phyloP scores from a whole-genome alignment of 305 asterid genomes.

The Fraxinus sp. region DNA sequence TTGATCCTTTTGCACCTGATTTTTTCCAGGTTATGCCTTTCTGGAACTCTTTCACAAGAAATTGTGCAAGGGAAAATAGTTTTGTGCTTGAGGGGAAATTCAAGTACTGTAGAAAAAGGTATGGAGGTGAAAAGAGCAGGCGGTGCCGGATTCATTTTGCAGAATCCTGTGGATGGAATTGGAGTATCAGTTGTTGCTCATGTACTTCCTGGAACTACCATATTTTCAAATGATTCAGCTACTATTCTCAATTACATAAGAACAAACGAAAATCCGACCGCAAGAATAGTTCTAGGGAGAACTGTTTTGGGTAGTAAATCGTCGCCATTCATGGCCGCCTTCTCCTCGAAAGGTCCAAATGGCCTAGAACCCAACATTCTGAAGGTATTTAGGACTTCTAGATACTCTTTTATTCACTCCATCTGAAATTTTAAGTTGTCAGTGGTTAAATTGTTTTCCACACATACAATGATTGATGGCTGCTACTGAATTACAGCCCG shows the following conservation, averaged over 20 bases:
- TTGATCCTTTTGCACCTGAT: background rate
- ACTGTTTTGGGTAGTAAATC: conserved; percentile 28
- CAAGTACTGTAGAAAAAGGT: conserved; percentile 1
- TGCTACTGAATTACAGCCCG: conserved; percentile 30
- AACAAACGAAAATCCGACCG: conserved; percentile 26
- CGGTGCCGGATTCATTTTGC: conserved; percentile 35
- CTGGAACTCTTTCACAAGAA: conserved; percentile 11
- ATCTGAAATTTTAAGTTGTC: background rate
- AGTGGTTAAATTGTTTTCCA: too few species aligned
- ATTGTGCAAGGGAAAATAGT: conserved; percentile 24
- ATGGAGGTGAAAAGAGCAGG: conserved; percentile 37
- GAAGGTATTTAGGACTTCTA: conserved; percentile 23
- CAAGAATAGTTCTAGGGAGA: conserved; percentile 23
- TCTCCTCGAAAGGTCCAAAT: conserved; percentile 40
- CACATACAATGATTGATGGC: background rate
- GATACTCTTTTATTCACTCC: too few species aligned
- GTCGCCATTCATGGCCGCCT: conserved; percentile 41
- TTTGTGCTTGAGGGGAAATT: conserved; percentile 23
- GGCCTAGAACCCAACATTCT: conserved; percentile 36
- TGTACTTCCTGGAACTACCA: conserved; percentile 31
- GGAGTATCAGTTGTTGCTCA: conserved; percentile 24
- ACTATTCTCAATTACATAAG: conserved; percentile 21
- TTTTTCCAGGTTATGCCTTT: conserved; percentile 22
- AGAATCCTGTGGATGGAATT: conserved; percentile 13
- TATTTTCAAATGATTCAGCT: background rate